Conservation (phyloP, 2,329 filamentous ascomycete genomes). For the Colletotrichum paranaense region DNA sequence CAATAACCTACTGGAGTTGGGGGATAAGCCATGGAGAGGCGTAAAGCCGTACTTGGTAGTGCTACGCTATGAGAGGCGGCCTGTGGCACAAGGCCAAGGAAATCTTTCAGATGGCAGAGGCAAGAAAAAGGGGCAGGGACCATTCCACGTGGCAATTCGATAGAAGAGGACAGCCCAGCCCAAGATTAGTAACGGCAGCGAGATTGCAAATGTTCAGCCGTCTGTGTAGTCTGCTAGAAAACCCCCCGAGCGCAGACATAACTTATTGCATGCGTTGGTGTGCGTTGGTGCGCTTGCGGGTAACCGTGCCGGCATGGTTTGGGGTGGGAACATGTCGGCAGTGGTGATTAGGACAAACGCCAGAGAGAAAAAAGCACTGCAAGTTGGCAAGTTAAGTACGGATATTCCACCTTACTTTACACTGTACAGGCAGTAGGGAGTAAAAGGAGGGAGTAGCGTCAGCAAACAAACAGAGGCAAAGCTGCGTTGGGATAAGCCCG, state of each 20-base stretch:
- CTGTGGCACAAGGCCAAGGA: not conserved
- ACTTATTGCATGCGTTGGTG: not conserved
- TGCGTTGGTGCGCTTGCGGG: not conserved
- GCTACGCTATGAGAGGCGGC: not conserved
- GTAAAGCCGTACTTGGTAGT: not conserved
- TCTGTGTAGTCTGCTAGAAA: not conserved
- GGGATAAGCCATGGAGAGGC: conserved; percentile 5
- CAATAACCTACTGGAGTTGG: not conserved
- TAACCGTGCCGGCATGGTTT: not conserved
- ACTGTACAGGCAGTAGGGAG: not conserved
- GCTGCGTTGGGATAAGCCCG: not conserved
- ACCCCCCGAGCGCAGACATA: not conserved
- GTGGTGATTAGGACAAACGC: conserved; percentile 15
- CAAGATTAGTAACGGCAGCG: not conserved
- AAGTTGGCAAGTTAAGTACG: not conserved
- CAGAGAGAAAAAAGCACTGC: not conserved
- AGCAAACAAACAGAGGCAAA: not conserved
- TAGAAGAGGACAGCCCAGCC: not conserved
- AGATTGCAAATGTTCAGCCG: conserved; percentile 13
- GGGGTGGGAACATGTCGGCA: not conserved
- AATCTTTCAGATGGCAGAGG: not conserved
- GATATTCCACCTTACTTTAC: too few species aligned
- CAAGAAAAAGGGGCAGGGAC: not conserved
- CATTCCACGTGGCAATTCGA: conserved; percentile 3
- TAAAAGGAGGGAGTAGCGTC: not conserved